Conservation (phyloP, 2,329 filamentous ascomycete species). For the Fusarium proliferatum region DNA sequence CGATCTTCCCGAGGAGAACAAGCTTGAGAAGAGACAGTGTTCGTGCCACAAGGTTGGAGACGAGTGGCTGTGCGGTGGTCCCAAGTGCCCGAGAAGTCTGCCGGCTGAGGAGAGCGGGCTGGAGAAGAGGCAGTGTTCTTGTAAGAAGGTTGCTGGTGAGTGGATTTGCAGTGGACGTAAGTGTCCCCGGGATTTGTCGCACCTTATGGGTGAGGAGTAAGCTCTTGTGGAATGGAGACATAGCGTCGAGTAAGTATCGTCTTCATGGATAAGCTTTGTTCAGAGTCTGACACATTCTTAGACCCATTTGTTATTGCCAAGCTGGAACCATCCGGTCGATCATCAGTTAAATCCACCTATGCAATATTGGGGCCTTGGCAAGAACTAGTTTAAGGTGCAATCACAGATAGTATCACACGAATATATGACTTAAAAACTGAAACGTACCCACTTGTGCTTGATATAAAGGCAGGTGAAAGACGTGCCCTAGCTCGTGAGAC, state of each 20-base stretch:
- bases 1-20: not conserved
- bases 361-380: not conserved
- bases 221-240: fast-evolving
- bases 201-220: not conserved
- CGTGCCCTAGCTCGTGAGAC: too few species aligned
- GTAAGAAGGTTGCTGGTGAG: not conserved
- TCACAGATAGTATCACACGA: not conserved
- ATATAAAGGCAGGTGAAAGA: fast-evolving
- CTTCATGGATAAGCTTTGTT: fast-evolving
- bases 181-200: not conserved
- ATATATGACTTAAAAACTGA: not conserved
- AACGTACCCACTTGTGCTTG: fast-evolving
- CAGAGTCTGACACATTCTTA: not conserved
- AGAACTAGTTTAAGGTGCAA: fast-evolving
- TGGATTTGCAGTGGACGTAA: not conserved
- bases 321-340: not conserved
- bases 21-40: constrained; percentile 3
- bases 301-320: not conserved
- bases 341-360: not conserved
- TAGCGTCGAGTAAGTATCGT: fast-evolving
- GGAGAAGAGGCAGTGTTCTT: not conserved
- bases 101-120: not conserved
- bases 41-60: constrained; percentile 3
- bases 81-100: not conserved
- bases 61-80: constrained; percentile 7